Percentiles rank a stretch among this genome's conserved stretches.
Evolutionary conservation across 2,329 filamentous ascomycete species (phyloP).

Genomic region (Lasiodiplodia citricola): DNA sequence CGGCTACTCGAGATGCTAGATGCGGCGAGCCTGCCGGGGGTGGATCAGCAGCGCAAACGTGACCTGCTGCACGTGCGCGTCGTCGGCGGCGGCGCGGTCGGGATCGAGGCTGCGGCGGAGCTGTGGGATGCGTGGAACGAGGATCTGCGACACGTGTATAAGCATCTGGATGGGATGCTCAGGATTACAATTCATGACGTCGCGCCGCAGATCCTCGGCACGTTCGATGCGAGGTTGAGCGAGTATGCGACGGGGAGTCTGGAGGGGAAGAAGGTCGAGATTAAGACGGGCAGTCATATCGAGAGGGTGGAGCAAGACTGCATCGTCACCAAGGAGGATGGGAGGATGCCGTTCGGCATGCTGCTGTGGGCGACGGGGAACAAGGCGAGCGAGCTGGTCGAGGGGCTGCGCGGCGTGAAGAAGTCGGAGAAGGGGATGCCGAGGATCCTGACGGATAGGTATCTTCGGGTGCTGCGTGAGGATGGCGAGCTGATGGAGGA

Average conservation of each 20-base stretch:
- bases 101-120: conserved; percentile 52
- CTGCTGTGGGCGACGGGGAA: conserved; percentile 50
- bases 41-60: conserved; percentile 35
- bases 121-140: conserved; percentile 50
- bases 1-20: conserved; percentile 46
- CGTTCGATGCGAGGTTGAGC: conserved; percentile 49
- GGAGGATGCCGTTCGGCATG: conserved; percentile 44
- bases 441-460: conserved; percentile 43
- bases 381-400: conserved; percentile 40
- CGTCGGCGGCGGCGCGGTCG: conserved; percentile 51
- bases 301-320: conserved; percentile 42
- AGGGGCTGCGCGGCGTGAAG: conserved; percentile 40
- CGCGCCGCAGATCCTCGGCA: conserved; percentile 47
- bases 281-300: conserved; percentile 48
- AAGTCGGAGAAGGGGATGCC: conserved; percentile 42
- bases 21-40: conserved; percentile 40
- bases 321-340: conserved; percentile 45
- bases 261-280: conserved; percentile 43
- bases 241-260: conserved; percentile 50
- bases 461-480: conserved; percentile 37
- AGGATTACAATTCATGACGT: conserved; percentile 54
- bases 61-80: conserved; percentile 47
- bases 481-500: conserved; percentile 36
- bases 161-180: conserved; percentile 47
- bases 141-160: conserved; percentile 47